phyloP scores from a whole-genome alignment of 257 asterid species.

The Ocimum tenuiflorum region DNA sequence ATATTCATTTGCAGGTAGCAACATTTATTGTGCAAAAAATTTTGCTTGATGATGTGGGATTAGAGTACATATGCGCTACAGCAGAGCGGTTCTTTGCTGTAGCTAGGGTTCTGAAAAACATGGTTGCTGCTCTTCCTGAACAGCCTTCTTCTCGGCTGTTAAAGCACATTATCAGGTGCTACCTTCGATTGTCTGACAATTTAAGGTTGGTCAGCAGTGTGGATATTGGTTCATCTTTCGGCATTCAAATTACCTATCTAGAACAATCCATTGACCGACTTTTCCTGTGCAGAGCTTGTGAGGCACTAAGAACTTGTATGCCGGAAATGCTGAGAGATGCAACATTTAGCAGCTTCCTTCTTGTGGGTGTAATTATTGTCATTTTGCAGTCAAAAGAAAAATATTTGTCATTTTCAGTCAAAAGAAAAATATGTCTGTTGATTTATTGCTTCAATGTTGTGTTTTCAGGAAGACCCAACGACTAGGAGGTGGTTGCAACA shows the following conservation, averaged over 20 bases:
- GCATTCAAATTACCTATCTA: neutral
- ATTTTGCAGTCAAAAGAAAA: neutral
- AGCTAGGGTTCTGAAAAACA: conserved; percentile 61
- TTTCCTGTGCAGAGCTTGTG: conserved; percentile 65
- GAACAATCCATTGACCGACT: neutral
- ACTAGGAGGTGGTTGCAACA: conserved; percentile 91
- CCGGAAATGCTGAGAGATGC: conserved; percentile 79
- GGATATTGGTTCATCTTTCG: neutral
- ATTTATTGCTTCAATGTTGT: neutral
- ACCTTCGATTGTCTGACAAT: conserved; percentile 82
- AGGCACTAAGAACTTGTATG: conserved; percentile 65
- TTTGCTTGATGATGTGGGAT: conserved; percentile 87
- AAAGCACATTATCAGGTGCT: conserved; percentile 88
- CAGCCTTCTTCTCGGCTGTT: conserved; percentile 76
- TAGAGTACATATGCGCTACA: conserved; percentile 79
- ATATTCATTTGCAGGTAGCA: conserved; percentile 62
- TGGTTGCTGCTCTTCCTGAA: conserved; percentile 76
- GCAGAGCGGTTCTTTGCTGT: conserved; percentile 91
- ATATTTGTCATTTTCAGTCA: neutral
- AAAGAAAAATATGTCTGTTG: neutral
- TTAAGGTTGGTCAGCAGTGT: conserved; percentile 41
- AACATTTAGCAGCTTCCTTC: conserved; percentile 69
- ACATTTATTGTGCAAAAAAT: conserved; percentile 93
- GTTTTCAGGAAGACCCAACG: conserved; percentile 69
- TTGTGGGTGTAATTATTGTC: conserved; percentile 41